Conservation (phyloP, 129 eudicot genomes). For the Artemisia annua region DNA sequence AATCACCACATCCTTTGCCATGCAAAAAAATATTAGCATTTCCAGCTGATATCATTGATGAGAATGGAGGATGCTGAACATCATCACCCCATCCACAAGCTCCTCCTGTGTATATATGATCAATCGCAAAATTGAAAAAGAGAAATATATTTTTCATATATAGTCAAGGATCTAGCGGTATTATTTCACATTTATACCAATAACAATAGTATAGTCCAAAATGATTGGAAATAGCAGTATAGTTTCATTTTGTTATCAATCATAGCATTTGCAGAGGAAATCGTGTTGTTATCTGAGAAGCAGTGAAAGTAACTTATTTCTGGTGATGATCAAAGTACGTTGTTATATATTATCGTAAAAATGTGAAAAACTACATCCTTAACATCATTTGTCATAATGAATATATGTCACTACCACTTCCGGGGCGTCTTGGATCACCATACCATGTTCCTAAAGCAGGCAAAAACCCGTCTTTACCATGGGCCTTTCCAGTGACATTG, state of each 20-base stretch:
- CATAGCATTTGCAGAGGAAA: too few species aligned
- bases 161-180: not conserved
- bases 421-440: slow-evolving; percentile 32
- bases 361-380: too few species aligned
- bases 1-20: slow-evolving; percentile 47
- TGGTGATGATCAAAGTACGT: too few species aligned
- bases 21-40: slow-evolving; percentile 25
- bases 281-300: too few species aligned
- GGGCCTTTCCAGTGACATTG: too few species aligned
- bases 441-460: slow-evolving; percentile 50
- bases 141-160: not conserved
- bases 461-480: slow-evolving; percentile 12
- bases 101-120: slow-evolving; percentile 28
- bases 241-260: too few species aligned
- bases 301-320: too few species aligned
- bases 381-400: not conserved
- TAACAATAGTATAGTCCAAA: too few species aligned
- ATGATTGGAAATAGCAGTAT: too few species aligned
- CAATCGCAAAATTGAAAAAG: not conserved
- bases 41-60: slow-evolving; percentile 39
- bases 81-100: slow-evolving; percentile 46
- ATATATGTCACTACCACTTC: slow-evolving; percentile 37
- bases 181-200: too few species aligned
- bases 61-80: slow-evolving; percentile 29
- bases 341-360: too few species aligned